Base-by-base conservation (phyloP, 192 early-diverging fungal genomes). In the Rhizoclosmatium globosum region DNA sequence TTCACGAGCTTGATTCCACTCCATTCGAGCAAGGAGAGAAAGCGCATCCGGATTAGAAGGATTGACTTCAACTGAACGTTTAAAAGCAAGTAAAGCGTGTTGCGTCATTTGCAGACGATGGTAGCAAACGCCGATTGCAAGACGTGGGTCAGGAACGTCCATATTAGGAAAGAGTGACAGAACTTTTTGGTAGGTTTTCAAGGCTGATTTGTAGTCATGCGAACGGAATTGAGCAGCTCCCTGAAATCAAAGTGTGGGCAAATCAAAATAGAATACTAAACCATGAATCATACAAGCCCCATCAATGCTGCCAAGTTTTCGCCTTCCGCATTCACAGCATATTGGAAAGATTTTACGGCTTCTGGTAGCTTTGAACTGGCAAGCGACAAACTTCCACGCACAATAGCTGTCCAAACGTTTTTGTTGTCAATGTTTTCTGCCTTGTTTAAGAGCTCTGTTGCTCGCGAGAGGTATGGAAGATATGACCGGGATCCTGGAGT, bases 81-180 rank as follows among this genome's bases (percentile, higher is more conserved):
- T 77, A 79, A 97, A 93, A 1, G 95, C 93, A 2, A 67, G 61
- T n/a, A 89, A 85, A 11, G 97, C 94, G 57, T 93, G 85, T 15
- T 82, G 85, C 23, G 75, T 38, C 86, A 94, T 92, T 2, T 88
- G 88, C 3, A 97, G 86, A 58, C 90, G 90, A 71, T 92, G 86
- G 82, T 91, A 94, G 81, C 97, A 98, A 68, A 96, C 86, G 15
- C 95, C 95, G 76, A 98, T 95, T 23, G 94, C 91, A 38, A 96
- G 83, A 41, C 97, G 91, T 48, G 91, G 86, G 81, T 96, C 91
- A 72, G 82, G 82, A 17, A 88, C 81, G 3, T 86, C 78, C 19
- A 74, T 15, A 11, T 31, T 43, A 1, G 95, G 92, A 43, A 82
- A 79, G 68, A 91, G 72, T 46, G 64, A 85, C 3, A 96, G 86